Evolutionary conservation across 1,139 yeast species (phyloP).

Genomic region (Magnusiomyces fungicola): DNA sequence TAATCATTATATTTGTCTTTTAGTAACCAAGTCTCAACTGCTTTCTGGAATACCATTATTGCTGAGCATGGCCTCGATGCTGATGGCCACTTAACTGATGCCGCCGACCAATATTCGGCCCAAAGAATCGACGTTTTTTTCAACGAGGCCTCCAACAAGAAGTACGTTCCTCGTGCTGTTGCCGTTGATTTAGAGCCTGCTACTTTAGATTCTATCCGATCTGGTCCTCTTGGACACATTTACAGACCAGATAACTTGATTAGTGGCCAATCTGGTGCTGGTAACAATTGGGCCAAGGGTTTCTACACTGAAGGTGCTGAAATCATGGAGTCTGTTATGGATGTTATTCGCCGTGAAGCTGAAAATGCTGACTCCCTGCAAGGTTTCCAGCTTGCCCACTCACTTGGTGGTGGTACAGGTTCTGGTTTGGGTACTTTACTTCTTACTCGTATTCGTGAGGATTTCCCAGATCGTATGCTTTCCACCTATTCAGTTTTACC

Average conservation of each 20-base stretch:
- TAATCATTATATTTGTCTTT: no score
- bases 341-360: conserved; percentile 41
- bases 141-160: conserved; percentile 33
- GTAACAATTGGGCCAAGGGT: conserved; percentile 46
- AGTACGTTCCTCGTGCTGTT: conserved; percentile 42
- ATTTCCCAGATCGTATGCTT: conserved; percentile 41
- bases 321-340: conserved; percentile 40
- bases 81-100: conserved; percentile 37
- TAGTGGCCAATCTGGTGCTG: conserved; percentile 40
- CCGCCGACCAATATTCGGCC: not conserved
- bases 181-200: conserved; percentile 43
- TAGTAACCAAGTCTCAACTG: conserved; percentile 63
- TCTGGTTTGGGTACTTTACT: conserved; percentile 41
- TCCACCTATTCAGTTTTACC: conserved; percentile 42
- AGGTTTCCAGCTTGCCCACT: conserved; percentile 43
- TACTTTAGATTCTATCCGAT: conserved; percentile 38
- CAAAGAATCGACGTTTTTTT: conserved; percentile 26
- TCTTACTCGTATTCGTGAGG: conserved; percentile 37
- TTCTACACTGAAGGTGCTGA: conserved; percentile 44
- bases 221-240: conserved; percentile 37
- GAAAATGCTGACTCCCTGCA: conserved; percentile 40
- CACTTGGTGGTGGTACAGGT: conserved; percentile 44
- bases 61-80: conserved; percentile 58
- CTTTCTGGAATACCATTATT: conserved; percentile 64
- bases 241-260: conserved; percentile 42